Percentiles rank a stretch among this genome's conserved stretches.
Conservation (phyloP, 2,329 filamentous ascomycete species). For the Phaeophleospora eucalypticola region DNA sequence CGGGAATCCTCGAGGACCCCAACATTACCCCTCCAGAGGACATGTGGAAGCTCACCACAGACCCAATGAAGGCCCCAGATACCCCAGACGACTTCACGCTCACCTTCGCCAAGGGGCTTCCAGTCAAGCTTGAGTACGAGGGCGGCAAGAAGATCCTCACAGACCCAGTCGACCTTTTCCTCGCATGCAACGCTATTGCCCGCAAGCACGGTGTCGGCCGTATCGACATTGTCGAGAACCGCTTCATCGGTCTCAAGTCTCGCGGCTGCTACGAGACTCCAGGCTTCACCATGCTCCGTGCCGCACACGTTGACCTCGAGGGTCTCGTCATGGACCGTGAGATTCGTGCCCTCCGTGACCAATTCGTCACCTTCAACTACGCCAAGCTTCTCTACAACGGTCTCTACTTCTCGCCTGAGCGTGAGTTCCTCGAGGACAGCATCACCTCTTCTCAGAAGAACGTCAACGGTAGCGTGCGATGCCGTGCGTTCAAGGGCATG, state of each 20-base stretch:
- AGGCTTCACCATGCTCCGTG: conserved; percentile 53
- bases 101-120: conserved; percentile 71
- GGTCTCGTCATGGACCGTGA: conserved; percentile 66
- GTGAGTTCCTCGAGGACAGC: conserved; percentile 65
- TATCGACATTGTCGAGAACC: conserved; percentile 79
- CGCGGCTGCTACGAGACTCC: conserved; percentile 76
- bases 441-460: conserved; percentile 57
- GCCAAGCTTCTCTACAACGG: conserved; percentile 59
- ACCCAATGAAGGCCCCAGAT: conserved; percentile 67
- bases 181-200: conserved; percentile 66
- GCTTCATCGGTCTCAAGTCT: conserved; percentile 75
- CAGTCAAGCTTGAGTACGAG: conserved; percentile 60
- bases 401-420: conserved; percentile 66
- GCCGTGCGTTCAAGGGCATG: conserved; percentile 64
- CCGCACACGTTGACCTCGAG: conserved; percentile 59
- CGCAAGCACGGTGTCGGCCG: conserved; percentile 70
- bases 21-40: conserved; percentile 64
- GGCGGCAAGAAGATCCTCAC: conserved; percentile 57
- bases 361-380: conserved; percentile 64
- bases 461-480: conserved; percentile 60
- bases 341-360: conserved; percentile 65
- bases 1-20: conserved; percentile 67
- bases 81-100: conserved; percentile 67
- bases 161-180: conserved; percentile 68
- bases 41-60: conserved; percentile 71